phyloP scores from a whole-genome alignment of 495 filamentous ascomycete species.

The Filosporella fistucella region DNA sequence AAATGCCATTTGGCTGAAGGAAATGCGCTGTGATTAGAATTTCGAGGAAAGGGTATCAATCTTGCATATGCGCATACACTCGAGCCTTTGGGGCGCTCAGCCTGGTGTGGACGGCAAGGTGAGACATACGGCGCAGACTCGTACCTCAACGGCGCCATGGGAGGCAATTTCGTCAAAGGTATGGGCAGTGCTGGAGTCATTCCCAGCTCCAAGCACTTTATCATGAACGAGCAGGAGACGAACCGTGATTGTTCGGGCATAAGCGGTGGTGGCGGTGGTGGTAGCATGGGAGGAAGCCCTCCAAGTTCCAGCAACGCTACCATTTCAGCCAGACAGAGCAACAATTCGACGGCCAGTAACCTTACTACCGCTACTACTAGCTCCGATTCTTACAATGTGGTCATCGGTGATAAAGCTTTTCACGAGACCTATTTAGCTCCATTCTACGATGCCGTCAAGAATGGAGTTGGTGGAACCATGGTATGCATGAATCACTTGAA shows the following conservation, averaged over 20 bases:
- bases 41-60: slow-evolving; percentile 56
- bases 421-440: not conserved
- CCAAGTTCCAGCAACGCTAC: not conserved
- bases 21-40: too few species aligned
- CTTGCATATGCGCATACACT: slow-evolving; percentile 59
- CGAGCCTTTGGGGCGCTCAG: slow-evolving; percentile 45
- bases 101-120: slow-evolving; percentile 47
- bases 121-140: slow-evolving; percentile 47
- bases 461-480: not conserved
- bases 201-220: slow-evolving; percentile 54
- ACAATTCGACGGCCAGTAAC: too few species aligned
- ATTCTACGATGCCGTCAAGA: not conserved
- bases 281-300: not conserved
- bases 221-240: slow-evolving; percentile 59
- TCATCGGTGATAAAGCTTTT: not conserved
- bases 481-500: too few species aligned
- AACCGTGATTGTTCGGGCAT: slow-evolving; percentile 44
- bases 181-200: slow-evolving; percentile 46
- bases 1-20: too few species aligned
- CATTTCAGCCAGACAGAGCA: too few species aligned
- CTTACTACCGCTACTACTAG: too few species aligned
- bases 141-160: slow-evolving; percentile 38
- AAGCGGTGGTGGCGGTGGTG: too few species aligned
- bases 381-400: too few species aligned
- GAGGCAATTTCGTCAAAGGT: slow-evolving; percentile 36